These are phyloP conservation scores for Paecilomyces formosus DNA, from an alignment of 2,329 filamentous ascomycete genomes.

Conservation along the genomic window DNA sequence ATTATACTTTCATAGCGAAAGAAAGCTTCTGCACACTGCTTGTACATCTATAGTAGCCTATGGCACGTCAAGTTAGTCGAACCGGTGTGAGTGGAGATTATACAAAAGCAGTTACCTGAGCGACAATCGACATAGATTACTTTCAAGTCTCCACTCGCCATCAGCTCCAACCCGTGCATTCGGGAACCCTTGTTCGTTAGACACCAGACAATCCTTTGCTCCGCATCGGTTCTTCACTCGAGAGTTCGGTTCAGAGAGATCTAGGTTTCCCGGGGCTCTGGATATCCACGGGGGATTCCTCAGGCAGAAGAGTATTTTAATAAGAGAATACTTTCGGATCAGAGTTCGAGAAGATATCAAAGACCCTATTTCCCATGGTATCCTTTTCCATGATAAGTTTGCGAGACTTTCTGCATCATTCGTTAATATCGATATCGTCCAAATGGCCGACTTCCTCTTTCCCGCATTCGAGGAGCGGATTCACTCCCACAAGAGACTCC, in stretches of 20 bases:
- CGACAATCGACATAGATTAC: background rate
- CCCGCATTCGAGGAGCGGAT: background rate
- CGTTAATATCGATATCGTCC: background rate
- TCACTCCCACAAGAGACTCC: background rate
- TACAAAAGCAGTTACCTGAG: background rate
- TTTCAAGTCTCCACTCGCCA: background rate
- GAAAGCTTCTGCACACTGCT: background rate
- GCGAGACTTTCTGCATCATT: background rate
- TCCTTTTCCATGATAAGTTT: background rate
- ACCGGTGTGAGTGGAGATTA: background rate
- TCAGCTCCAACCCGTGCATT: background rate
- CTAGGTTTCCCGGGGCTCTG: background rate
- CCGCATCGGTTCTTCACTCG: background rate
- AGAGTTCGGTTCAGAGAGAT: background rate
- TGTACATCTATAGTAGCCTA: background rate
- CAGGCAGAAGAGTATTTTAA: background rate
- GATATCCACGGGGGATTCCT: background rate
- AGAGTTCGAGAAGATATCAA: background rate
- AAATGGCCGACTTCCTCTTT: background rate
- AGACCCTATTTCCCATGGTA: background rate
- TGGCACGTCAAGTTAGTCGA: background rate
- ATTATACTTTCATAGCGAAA: background rate
- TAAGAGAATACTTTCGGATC: background rate
- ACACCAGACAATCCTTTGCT: background rate
- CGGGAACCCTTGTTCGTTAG: background rate